These are phyloP conservation scores for Penicillium psychrofluorescens DNA, from an alignment of 495 filamentous ascomycete genomes.

Conservation along the genomic window DNA sequence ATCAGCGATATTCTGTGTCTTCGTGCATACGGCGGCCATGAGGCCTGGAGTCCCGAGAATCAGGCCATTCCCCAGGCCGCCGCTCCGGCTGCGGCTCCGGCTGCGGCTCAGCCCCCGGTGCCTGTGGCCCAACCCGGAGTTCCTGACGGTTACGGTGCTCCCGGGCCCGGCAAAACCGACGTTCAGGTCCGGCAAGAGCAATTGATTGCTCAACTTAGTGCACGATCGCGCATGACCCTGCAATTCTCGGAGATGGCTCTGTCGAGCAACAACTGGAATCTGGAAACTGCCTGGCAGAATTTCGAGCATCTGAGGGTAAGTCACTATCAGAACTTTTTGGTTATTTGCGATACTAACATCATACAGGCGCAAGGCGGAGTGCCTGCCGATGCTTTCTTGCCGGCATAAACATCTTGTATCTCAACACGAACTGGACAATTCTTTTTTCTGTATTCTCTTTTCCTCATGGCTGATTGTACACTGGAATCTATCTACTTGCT, in stretches of 20 bases:
- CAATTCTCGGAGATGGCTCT: conserved; percentile 68
- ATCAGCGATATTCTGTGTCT: conserved; percentile 73
- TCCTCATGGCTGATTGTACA: background rate
- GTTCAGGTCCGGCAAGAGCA: conserved; percentile 49
- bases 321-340: too few relatives aligned
- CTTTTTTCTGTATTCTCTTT: background rate
- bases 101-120: background rate
- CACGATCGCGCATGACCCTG: conserved; percentile 62
- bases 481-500: background rate
- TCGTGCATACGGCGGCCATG: conserved; percentile 55
- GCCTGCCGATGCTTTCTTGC: conserved; percentile 31
- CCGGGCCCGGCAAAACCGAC: conserved; percentile 31
- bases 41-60: conserved; percentile 49
- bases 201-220: conserved; percentile 58
- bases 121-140: conserved; percentile 13
- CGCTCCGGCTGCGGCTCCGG: conserved; percentile 4
- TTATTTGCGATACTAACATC: conserved; percentile 6
- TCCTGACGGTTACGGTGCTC: conserved; percentile 34
- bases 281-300: conserved; percentile 56
- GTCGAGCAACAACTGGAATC: conserved; percentile 63
- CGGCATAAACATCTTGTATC: background rate
- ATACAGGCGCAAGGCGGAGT: conserved; percentile 33
- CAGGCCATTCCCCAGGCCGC: conserved; percentile 17
- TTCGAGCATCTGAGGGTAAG: conserved; percentile 53
- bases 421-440: background rate